A percentile compares a stretch with the other conserved stretches of the same genome.
Conservation (phyloP, 1,139 yeast genomes). For the Candida glucosophila region DNA sequence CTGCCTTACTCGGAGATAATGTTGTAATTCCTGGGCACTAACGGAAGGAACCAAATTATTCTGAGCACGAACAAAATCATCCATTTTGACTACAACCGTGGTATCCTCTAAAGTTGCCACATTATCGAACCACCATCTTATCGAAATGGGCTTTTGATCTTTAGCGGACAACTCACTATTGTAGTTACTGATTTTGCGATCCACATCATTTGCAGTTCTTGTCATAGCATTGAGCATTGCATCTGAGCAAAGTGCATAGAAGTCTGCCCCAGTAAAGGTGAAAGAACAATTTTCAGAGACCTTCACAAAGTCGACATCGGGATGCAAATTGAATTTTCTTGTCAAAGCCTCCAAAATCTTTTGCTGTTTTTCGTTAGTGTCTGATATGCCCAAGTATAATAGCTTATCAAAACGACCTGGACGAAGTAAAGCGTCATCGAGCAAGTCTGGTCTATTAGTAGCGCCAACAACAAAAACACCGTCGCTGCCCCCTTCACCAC, state of each 20-base stretch:
- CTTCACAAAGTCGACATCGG: constrained; percentile 48
- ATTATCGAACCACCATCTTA: constrained; percentile 90
- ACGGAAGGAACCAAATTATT: constrained; percentile 74
- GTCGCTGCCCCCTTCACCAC: constrained; percentile 51
- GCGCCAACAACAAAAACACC: constrained; percentile 98
- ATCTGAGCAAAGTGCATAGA: constrained; percentile 90
- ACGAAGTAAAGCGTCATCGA: constrained; percentile 87
- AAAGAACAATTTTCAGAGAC: constrained; percentile 73
- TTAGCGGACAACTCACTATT: constrained; percentile 26
- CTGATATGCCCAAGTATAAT: constrained; percentile 88
- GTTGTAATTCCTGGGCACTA: constrained; percentile 77
- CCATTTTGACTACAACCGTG: constrained; percentile 57
- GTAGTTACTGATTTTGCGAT: constrained; percentile 47
- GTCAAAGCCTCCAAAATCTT: constrained; percentile 85
- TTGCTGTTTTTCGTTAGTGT: constrained; percentile 80
- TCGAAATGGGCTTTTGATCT: constrained; percentile 39
- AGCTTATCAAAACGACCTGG: constrained; percentile 96
- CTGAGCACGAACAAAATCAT: constrained; percentile 71
- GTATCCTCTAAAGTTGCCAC: constrained; percentile 62
- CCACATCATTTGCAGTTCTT: constrained; percentile 72
- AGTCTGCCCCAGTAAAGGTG: constrained; percentile 94
- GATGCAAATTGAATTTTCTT: constrained; percentile 62
- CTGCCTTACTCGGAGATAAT: constrained; percentile 67
- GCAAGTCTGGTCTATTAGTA: constrained; percentile 87
- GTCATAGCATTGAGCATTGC: constrained; percentile 96